Conservation (phyloP, 2,329 filamentous ascomycete genomes). For the Chrysoporthe austroafricana region DNA sequence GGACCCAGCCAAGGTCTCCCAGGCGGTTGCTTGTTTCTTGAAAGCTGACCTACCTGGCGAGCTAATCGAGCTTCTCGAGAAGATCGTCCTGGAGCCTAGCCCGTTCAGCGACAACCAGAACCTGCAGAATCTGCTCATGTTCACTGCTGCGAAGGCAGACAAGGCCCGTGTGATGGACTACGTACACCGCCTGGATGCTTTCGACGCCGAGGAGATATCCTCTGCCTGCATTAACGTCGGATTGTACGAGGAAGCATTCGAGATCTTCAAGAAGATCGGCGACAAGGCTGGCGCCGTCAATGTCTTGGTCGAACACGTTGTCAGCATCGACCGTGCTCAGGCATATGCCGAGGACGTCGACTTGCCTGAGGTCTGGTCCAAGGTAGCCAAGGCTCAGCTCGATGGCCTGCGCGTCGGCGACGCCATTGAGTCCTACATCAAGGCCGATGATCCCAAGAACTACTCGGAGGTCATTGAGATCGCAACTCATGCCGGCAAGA, state of each 20-base stretch:
- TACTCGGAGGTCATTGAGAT: constrained; percentile 96
- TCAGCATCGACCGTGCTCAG: constrained; percentile 96
- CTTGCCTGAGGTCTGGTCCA: constrained; percentile 94
- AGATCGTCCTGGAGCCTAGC: constrained; percentile 99
- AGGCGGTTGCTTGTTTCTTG: constrained; percentile 92
- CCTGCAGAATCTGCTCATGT: constrained; percentile 92
- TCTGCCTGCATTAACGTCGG: constrained; percentile 92
- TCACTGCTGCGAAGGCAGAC: constrained; percentile 96
- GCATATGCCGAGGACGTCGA: constrained; percentile 96
- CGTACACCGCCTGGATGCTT: constrained; percentile 87
- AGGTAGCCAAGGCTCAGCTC: constrained; percentile 95
- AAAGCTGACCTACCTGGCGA: constrained; percentile 88
- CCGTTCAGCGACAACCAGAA: constrained; percentile 97
- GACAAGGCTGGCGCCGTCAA: constrained; percentile 86
- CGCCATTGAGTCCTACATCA: constrained; percentile 96
- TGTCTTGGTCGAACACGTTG: constrained; percentile 93
- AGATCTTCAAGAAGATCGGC: constrained; percentile 97
- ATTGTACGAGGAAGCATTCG: constrained; percentile 94
- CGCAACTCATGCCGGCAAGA: constrained; percentile 92
- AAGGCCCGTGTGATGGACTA: constrained; percentile 95
- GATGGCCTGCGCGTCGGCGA: constrained; percentile 93
- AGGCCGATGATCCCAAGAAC: constrained; percentile 89
- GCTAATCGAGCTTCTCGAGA: constrained; percentile 96
- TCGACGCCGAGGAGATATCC: constrained; percentile 91
- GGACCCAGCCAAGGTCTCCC: constrained; percentile 91